Evolutionary conservation across 306 rosid genomes (phyloP).

Genomic region (Pueraria montana): DNA sequence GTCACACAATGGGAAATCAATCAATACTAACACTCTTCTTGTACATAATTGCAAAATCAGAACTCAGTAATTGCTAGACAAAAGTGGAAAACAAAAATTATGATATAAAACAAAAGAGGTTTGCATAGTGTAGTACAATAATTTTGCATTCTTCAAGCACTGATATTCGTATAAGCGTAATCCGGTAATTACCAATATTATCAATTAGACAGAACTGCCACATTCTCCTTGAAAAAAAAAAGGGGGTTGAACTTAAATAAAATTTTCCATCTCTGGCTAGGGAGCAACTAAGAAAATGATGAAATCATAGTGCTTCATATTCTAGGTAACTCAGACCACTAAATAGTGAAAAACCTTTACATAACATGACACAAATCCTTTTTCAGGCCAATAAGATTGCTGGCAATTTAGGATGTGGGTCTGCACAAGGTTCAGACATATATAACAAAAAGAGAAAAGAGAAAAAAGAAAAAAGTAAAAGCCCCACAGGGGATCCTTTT

Average conservation of each 20-base stretch:
- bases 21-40: background rate
- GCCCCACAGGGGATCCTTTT: background rate
- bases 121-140: background rate
- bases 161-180: background rate
- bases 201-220: background rate
- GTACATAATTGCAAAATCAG: background rate
- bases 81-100: background rate
- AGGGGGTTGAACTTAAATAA: background rate
- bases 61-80: background rate
- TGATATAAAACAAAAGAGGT: background rate
- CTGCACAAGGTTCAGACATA: constrained; percentile 24
- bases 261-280: background rate
- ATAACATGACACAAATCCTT: background rate
- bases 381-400: background rate
- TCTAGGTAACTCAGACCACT: background rate
- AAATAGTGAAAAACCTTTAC: background rate
- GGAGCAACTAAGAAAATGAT: constrained; percentile 5
- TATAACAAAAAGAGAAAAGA: background rate
- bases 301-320: constrained; percentile 7
- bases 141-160: background rate
- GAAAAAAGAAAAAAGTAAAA: background rate
- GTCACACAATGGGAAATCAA: constrained; percentile 1
- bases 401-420: constrained; percentile 9
- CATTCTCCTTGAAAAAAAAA: background rate
- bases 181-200: background rate